Percentiles rank a stretch among this genome's conserved stretches.
These are phyloP conservation scores for Komagataella pastoris DNA, from an alignment of 805 yeast genomes.

Conservation along the genomic window DNA sequence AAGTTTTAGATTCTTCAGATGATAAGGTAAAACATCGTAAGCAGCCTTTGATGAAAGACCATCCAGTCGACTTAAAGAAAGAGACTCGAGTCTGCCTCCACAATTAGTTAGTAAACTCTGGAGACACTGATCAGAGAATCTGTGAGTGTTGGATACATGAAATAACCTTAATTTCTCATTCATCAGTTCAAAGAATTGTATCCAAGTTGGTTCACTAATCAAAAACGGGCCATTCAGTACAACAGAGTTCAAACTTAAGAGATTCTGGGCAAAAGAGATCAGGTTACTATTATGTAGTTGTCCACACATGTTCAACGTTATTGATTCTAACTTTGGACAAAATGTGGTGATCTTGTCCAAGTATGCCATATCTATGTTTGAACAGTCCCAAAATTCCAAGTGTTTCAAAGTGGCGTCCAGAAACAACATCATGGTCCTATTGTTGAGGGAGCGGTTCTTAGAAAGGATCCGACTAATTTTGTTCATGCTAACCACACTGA, in stretches of 20 bases:
- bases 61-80: conserved; percentile 60
- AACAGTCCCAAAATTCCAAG: conserved; percentile 87
- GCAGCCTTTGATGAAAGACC: conserved; percentile 46
- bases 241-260: conserved; percentile 38
- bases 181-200: conserved; percentile 46
- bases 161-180: conserved; percentile 44
- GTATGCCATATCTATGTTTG: conserved; percentile 55
- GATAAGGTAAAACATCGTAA: conserved; percentile 54
- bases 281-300: conserved; percentile 71
- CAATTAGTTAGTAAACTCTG: conserved; percentile 48
- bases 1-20: conserved; percentile 35
- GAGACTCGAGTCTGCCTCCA: conserved; percentile 36
- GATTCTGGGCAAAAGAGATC: conserved; percentile 43
- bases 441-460: conserved; percentile 68
- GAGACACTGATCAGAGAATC: conserved; percentile 60
- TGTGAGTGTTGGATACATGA: conserved; percentile 68
- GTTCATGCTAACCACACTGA: conserved; percentile 59
- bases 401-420: conserved; percentile 41
- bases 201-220: conserved; percentile 69
- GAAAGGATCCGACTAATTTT: conserved; percentile 68
- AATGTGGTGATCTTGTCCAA: conserved; percentile 58
- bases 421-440: conserved; percentile 61
- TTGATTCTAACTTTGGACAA: conserved; percentile 57
- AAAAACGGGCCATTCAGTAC: conserved; percentile 85
- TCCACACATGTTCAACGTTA: conserved; percentile 87